These are phyloP conservation scores for Auriscalpium microsporum DNA, from an alignment of 768 basidiomycete genomes.

Conservation along the genomic window DNA sequence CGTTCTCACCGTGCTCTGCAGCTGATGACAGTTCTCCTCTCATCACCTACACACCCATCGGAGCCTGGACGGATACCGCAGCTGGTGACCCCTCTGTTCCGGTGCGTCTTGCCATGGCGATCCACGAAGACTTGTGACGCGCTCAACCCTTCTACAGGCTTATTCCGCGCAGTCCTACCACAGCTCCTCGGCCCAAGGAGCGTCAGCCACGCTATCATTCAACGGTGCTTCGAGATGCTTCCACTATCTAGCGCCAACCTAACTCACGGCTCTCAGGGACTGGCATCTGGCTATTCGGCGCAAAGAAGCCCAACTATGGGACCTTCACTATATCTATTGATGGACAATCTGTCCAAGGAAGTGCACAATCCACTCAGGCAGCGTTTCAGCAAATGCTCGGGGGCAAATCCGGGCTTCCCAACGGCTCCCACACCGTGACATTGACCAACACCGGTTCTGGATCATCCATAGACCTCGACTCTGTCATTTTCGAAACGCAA, in stretches of 20 bases:
- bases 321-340: constrained; percentile 38
- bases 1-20: constrained; percentile 15
- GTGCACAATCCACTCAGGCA: constrained; percentile 23
- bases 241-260: neutral
- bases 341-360: constrained; percentile 29
- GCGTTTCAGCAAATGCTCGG: constrained; percentile 34
- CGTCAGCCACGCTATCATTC: constrained; percentile 42
- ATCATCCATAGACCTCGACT: constrained; percentile 42
- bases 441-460: constrained; percentile 36
- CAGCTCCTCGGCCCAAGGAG: constrained; percentile 33
- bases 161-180: constrained; percentile 41
- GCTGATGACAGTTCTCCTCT: constrained; percentile 53
- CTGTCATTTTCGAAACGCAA: constrained; percentile 33
- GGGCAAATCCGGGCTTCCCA: constrained; percentile 30
- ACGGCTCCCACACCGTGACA: constrained; percentile 40
- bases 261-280: constrained; percentile 20
- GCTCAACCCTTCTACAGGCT: constrained; percentile 21
- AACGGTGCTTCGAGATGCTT: constrained; percentile 24
- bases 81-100: constrained; percentile 32
- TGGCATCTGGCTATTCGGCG: constrained; percentile 45
- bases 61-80: constrained; percentile 42
- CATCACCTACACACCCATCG: constrained; percentile 40
- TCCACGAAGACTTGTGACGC: neutral
- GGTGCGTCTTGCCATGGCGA: constrained; percentile 9
- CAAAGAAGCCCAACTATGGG: constrained; percentile 38